These are phyloP conservation scores for Capsicum chinense DNA, from an alignment of 257 asterid species.

Conservation along the genomic window DNA sequence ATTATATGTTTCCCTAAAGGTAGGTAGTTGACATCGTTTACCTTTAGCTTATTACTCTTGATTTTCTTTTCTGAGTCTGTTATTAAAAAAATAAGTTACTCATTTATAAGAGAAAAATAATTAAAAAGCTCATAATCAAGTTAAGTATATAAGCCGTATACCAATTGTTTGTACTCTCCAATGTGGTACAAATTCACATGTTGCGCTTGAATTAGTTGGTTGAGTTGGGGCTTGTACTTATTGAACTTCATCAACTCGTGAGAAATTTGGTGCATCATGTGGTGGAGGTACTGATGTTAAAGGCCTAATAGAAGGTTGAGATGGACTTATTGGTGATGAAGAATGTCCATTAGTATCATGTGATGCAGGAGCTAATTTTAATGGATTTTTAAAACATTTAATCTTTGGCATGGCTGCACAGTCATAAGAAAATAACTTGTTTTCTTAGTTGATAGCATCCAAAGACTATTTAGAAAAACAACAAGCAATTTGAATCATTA, in stretches of 20 bases:
- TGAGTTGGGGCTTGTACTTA: not conserved
- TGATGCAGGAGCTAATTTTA: not conserved
- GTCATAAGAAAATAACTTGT: no score
- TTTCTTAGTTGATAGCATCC: no score
- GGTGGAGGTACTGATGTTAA: not conserved
- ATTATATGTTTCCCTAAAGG: not conserved
- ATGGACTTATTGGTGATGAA: not conserved
- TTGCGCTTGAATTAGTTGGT: not conserved
- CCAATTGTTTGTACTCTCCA: not conserved
- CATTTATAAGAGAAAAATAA: not conserved
- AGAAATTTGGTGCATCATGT: not conserved
- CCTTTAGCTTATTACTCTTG: not conserved
- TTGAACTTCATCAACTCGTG: not conserved
- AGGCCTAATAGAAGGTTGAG: not conserved
- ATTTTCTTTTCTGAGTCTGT: not conserved
- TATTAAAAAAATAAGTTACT: not conserved
- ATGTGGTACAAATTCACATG: not conserved
- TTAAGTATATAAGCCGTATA: not conserved
- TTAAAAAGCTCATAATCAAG: not conserved
- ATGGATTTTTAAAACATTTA: not conserved
- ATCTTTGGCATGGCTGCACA: not conserved
- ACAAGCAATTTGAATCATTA: no score
- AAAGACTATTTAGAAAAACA: no score
- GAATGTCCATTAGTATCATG: not conserved
- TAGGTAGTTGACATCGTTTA: not conserved